Base-by-base conservation (phyloP, 176 grass and related monocot genomes). In the Dendrocalamus sinicus region DNA sequence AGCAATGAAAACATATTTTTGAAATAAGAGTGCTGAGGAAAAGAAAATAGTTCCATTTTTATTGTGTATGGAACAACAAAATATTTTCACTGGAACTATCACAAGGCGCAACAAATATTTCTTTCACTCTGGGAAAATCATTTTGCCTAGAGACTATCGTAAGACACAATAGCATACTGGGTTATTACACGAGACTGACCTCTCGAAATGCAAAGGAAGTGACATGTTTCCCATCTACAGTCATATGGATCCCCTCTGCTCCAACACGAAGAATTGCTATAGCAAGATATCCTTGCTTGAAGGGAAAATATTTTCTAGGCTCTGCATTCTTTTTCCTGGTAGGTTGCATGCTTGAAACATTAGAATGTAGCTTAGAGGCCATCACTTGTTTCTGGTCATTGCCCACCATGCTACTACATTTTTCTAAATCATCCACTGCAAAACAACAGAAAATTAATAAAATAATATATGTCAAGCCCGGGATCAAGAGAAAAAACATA, bases 221-320 rank as follows among this genome's bases (percentile, higher is more conserved):
- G 68, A 93, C 74, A 90, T 99, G 97, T 72, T 94, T 99, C 78
- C 97, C 97, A 44, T 99, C 97, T 81, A 99, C 92, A 40, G 94
- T 99, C 92, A 99, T 96, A 89, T 99, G 94, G 26, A 99, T 88
- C 57, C 94, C 94, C 50, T 96, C 87, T 43, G 86, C 84, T 73
- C 97, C 97, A 1, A 99, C 80, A 23, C 85, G 94, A 83, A 99
- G 89, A 86, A 94, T 94, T 80, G 94, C 89, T 83, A 99, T 91
- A 74, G 92, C 92, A 85, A 99, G 97, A 84, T 94, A 84, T 75
- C 93, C 93, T 92, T 93, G 90, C 86, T 84, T 96, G 61, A 99
- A 99, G 30, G 97, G 97, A 62, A 96, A 99, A 87, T 91, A 87
- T 80, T 84, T 96, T 83, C 57, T 90, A 73, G 78, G 64, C 78